phyloP scores from a whole-genome alignment of 2,329 filamentous ascomycete species.

The Diaporthe sp. region DNA sequence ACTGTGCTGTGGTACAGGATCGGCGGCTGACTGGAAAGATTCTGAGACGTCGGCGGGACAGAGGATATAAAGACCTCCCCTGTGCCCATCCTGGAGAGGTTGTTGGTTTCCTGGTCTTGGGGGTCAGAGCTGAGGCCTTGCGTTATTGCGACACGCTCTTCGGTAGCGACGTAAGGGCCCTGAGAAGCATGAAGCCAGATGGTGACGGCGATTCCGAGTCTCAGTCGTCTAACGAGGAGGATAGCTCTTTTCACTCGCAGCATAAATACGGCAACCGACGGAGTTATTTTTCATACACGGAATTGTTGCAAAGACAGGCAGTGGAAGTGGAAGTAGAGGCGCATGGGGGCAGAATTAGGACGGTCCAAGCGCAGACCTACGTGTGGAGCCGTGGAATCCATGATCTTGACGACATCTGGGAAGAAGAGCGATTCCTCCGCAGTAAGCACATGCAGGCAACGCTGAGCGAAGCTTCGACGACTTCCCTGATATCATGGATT shows the following conservation, averaged over 20 bases:
- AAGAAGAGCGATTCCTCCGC: not conserved
- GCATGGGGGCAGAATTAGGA: not conserved
- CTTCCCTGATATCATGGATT: not conserved
- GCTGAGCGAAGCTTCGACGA: not conserved
- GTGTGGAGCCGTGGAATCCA: not conserved
- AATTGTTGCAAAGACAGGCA: not conserved
- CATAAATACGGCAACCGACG: too few relatives aligned
- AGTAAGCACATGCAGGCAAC: constrained; percentile 1
- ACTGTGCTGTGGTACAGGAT: not conserved
- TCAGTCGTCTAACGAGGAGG: not conserved
- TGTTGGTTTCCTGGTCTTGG: not conserved
- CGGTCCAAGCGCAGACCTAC: not conserved
- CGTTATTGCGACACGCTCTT: not conserved
- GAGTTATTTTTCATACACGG: too few relatives aligned
- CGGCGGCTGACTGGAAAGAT: not conserved
- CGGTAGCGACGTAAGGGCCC: not conserved
- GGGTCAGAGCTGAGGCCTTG: not conserved
- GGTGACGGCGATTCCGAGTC: not conserved
- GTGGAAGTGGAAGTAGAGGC: constrained; percentile 7
- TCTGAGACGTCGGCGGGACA: not conserved
- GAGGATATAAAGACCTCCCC: not conserved
- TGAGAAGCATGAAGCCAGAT: constrained; percentile 5
- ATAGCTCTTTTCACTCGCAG: too few relatives aligned
- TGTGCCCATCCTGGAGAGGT: not conserved
- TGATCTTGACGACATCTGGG: not conserved